A percentile compares a stretch with the other conserved stretches of the same genome.
phyloP scores from a whole-genome alignment of 1,139 yeast species.

The Saccharomyces hybrid region DNA sequence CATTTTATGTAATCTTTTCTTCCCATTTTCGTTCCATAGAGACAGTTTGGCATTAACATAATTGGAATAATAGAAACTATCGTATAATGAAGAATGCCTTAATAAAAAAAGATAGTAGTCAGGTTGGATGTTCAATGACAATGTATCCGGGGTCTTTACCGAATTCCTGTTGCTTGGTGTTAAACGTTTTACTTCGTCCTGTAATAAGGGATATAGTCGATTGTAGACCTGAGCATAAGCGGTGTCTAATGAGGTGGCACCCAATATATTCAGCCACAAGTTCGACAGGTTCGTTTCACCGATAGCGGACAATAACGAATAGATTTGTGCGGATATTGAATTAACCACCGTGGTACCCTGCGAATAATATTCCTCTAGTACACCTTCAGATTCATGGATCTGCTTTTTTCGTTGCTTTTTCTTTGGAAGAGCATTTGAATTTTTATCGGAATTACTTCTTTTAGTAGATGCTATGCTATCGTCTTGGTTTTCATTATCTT shows the following conservation, averaged over 20 bases:
- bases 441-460: constrained; percentile 23
- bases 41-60: constrained; percentile 82
- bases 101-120: constrained; percentile 82
- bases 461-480: constrained; percentile 24
- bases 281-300: constrained; percentile 68
- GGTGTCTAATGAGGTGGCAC: constrained; percentile 74
- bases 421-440: constrained; percentile 19
- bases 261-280: constrained; percentile 84
- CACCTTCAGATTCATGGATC: constrained; percentile 43
- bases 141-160: constrained; percentile 47
- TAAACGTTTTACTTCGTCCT: constrained; percentile 77
- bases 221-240: constrained; percentile 73
- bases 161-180: constrained; percentile 33
- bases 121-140: constrained; percentile 58
- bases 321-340: constrained; percentile 71
- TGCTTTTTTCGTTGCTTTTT: constrained; percentile 32
- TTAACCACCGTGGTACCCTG: constrained; percentile 76
- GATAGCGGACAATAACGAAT: constrained; percentile 68
- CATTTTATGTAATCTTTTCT: constrained; percentile 76
- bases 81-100: constrained; percentile 90
- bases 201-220: constrained; percentile 60
- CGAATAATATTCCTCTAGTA: constrained; percentile 61
- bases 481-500: constrained; percentile 34
- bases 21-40: constrained; percentile 89
- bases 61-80: constrained; percentile 81